A percentile compares a stretch with the other conserved stretches of the same genome.
Conservation (phyloP, 2,329 filamentous ascomycete species). For the Paraconiothyrium brasiliense region DNA sequence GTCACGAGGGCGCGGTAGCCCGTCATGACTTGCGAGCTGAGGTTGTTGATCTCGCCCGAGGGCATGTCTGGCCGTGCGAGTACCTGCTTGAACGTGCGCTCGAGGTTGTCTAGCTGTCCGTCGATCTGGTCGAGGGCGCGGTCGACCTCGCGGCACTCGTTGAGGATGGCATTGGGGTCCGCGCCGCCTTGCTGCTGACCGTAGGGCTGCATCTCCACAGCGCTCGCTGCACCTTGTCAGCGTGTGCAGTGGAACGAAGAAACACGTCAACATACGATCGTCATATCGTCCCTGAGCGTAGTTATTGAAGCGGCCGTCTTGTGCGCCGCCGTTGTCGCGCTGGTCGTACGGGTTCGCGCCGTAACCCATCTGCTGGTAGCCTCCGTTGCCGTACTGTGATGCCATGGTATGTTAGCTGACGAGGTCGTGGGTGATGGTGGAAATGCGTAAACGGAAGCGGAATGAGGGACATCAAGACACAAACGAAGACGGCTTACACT, state of each 20-base stretch:
- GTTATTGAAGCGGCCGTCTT: constrained; percentile 65
- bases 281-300: constrained; percentile 56
- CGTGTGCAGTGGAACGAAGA: constrained; percentile 31
- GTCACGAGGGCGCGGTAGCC: constrained; percentile 81
- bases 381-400: constrained; percentile 53
- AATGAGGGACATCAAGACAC: constrained; percentile 15
- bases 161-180: constrained; percentile 79
- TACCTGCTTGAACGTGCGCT: constrained; percentile 73
- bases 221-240: constrained; percentile 44
- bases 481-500: constrained; percentile 45
- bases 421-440: constrained; percentile 16
- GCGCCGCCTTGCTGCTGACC: constrained; percentile 31
- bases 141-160: constrained; percentile 85
- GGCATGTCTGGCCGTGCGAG: constrained; percentile 80
- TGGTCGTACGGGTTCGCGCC: constrained; percentile 56
- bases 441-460: constrained; percentile 20
- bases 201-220: constrained; percentile 78
- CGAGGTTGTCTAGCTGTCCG: constrained; percentile 74
- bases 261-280: constrained; percentile 42
- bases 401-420: constrained; percentile 28
- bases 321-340: constrained; percentile 43
- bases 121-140: constrained; percentile 79
- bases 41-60: constrained; percentile 74
- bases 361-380: constrained; percentile 53
- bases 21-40: constrained; percentile 82